phyloP scores from a whole-genome alignment of 345 rosid species.

The Salix exigua region DNA sequence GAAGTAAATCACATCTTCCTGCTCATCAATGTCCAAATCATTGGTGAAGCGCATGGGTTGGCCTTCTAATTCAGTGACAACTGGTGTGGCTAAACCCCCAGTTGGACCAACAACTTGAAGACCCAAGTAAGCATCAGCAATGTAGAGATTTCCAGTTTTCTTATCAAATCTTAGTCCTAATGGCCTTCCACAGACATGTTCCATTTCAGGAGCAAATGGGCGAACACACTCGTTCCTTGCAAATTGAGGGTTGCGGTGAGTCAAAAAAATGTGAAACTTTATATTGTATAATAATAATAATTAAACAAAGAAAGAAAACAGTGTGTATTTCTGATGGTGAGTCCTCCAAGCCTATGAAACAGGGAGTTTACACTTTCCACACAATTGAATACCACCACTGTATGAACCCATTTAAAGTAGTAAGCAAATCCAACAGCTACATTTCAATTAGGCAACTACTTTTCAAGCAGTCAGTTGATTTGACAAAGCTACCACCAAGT shows the following conservation, averaged over 20 bases:
- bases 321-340: not conserved
- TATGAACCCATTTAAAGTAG: not conserved
- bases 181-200: slow-evolving; percentile 33
- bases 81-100: slow-evolving; percentile 23
- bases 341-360: not conserved
- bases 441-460: not conserved
- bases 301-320: not conserved
- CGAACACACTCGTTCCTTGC: slow-evolving; percentile 15
- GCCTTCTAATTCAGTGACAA: slow-evolving; percentile 21
- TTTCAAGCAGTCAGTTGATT: not conserved
- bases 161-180: slow-evolving; percentile 22
- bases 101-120: slow-evolving; percentile 21
- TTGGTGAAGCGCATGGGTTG: slow-evolving; percentile 20
- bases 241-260: not conserved
- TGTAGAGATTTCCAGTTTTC: slow-evolving; percentile 27
- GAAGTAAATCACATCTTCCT: slow-evolving; percentile 22
- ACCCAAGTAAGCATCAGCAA: slow-evolving; percentile 33
- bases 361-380: not conserved
- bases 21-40: slow-evolving; percentile 23
- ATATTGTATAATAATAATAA: not conserved
- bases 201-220: slow-evolving; percentile 23
- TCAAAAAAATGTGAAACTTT: not conserved
- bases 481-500: too few species aligned
- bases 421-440: not conserved
- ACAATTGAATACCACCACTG: not conserved